phyloP scores from a whole-genome alignment of 306 rosid species.

The Astragalus glycyphyllos region DNA sequence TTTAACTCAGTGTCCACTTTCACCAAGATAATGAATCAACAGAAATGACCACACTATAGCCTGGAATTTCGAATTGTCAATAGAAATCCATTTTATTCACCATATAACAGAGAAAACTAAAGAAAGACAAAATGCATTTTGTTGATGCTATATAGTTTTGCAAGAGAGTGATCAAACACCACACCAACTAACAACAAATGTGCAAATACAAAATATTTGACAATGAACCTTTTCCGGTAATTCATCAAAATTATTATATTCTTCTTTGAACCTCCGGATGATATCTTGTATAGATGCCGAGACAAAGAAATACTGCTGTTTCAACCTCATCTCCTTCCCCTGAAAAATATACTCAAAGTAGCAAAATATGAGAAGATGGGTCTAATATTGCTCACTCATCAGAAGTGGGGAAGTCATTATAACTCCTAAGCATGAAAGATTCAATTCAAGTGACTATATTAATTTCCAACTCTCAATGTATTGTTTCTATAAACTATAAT shows the following conservation, averaged over 20 bases:
- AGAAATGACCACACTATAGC: constrained; percentile 16
- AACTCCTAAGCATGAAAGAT: constrained; percentile 36
- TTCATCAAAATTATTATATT: constrained; percentile 61
- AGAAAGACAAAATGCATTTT: background rate
- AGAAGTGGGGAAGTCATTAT: constrained; percentile 6
- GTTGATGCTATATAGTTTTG: constrained; percentile 34
- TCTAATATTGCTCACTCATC: constrained; percentile 21
- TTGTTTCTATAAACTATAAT: constrained; percentile 23
- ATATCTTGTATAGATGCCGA: constrained; percentile 80
- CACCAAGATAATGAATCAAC: constrained; percentile 32
- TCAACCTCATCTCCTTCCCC: constrained; percentile 81
- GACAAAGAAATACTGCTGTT: constrained; percentile 79
- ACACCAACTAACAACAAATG: constrained; percentile 38
- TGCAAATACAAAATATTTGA: constrained; percentile 32
- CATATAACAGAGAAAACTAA: constrained; percentile 12
- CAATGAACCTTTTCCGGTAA: constrained; percentile 70
- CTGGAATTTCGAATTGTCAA: constrained; percentile 19
- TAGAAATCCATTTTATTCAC: constrained; percentile 14
- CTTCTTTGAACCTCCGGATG: constrained; percentile 75
- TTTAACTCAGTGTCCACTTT: constrained; percentile 15
- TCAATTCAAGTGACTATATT: constrained; percentile 26
- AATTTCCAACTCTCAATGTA: constrained; percentile 11
- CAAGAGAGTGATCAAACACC: constrained; percentile 29
- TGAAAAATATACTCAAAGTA: constrained; percentile 42
- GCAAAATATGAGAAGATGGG: constrained; percentile 23